Conservation (phyloP, 2,329 filamentous ascomycete genomes). For the Cercospora sp. region DNA sequence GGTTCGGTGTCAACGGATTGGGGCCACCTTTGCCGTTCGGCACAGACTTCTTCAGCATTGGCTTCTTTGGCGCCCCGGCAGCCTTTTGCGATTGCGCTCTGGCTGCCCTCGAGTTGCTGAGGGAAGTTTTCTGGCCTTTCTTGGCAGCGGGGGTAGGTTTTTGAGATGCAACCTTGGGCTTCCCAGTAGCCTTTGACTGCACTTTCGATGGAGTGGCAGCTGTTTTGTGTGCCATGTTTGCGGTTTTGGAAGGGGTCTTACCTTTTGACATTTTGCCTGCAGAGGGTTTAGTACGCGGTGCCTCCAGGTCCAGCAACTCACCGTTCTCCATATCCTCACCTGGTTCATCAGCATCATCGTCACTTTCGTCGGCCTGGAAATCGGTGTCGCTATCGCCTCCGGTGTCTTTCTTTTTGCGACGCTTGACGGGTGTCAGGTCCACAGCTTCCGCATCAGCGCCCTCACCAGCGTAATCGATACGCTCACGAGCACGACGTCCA, state of each 20-base stretch:
- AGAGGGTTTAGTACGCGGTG: constrained; percentile 33
- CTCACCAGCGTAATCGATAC: constrained; percentile 51
- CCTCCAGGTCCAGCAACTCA: constrained; percentile 24
- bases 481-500: constrained; percentile 71
- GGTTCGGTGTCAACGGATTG: background rate
- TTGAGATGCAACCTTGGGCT: background rate
- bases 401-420: constrained; percentile 40
- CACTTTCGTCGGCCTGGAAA: constrained; percentile 48
- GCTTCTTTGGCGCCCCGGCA: background rate
- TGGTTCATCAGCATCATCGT: constrained; percentile 32
- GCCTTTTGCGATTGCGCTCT: constrained; percentile 1
- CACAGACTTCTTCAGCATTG: constrained; percentile 2
- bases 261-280: constrained; percentile 32
- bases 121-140: background rate
- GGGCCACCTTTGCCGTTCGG: constrained; percentile 6
- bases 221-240: background rate
- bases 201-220: constrained; percentile 7
- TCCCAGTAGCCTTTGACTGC: background rate
- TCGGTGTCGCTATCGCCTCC: constrained; percentile 51
- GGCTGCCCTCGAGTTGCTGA: background rate
- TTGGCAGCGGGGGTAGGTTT: background rate
- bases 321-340: constrained; percentile 23
- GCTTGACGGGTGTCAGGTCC: constrained; percentile 39
- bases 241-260: constrained; percentile 29
- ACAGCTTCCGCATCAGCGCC: constrained; percentile 26